A percentile compares a stretch with the other conserved stretches of the same genome.
These are phyloP conservation scores for Calonectria honghensis DNA, from an alignment of 2,329 filamentous ascomycete genomes.

Conservation along the genomic window DNA sequence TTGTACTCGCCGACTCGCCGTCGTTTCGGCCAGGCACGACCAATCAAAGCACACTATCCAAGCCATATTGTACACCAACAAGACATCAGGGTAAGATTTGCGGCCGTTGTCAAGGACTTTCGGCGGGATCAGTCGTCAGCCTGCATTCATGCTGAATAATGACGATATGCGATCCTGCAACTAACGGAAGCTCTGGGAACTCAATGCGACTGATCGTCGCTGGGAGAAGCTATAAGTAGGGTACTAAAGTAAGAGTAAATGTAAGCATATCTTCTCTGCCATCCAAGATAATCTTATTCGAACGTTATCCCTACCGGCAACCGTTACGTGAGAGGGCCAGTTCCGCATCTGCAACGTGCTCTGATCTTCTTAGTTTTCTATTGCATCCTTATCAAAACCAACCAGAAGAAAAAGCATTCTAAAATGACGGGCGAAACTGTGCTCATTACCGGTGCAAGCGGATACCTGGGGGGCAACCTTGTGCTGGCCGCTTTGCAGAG, in stretches of 20 bases:
- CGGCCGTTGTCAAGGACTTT: background rate
- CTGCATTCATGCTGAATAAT: constrained; percentile 2
- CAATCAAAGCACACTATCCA: background rate
- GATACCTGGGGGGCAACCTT: constrained; percentile 33
- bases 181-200: background rate
- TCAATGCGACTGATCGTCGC: background rate
- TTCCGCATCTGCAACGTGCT: background rate
- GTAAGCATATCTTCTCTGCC: background rate
- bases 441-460: constrained; percentile 37
- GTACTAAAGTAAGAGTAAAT: background rate
- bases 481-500: constrained; percentile 28
- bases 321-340: background rate
- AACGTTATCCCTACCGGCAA: background rate
- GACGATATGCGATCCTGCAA: background rate
- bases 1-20: constrained; percentile 13
- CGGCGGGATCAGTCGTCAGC: background rate
- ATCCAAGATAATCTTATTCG: background rate
- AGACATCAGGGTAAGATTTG: background rate
- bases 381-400: background rate
- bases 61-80: background rate
- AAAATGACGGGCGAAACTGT: constrained; percentile 23
- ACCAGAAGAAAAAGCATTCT: background rate
- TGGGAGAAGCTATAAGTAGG: background rate
- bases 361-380: background rate
- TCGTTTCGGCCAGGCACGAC: background rate